A percentile compares a stretch with the other conserved stretches of the same genome.
Conservation (phyloP, 345 rosid genomes). For the Hirschfeldia incana region DNA sequence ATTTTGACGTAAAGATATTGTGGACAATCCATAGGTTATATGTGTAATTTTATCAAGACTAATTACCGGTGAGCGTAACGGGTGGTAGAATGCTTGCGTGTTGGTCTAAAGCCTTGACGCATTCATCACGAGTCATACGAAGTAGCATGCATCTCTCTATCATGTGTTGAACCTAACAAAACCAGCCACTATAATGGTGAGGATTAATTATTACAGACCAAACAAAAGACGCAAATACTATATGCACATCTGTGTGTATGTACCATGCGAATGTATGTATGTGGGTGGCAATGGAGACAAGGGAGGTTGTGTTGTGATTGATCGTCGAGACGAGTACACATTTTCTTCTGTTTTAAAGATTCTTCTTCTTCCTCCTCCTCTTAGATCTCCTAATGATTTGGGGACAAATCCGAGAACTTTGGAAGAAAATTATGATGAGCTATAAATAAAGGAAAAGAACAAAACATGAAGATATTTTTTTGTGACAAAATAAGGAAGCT, state of each 20-base stretch:
- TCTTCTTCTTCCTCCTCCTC: constrained; percentile 4
- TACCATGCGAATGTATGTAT: constrained; percentile 68
- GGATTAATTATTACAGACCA: constrained; percentile 5
- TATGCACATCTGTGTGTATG: neutral
- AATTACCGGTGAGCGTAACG: constrained; percentile 63
- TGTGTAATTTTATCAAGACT: neutral
- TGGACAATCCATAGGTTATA: too few species aligned
- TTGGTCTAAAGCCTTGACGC: constrained; percentile 57
- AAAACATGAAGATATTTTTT: neutral
- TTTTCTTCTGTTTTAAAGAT: constrained; percentile 9
- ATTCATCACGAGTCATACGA: constrained; percentile 72
- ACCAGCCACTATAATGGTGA: neutral
- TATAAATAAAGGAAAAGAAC: neutral
- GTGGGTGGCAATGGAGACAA: constrained; percentile 68
- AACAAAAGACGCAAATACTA: neutral
- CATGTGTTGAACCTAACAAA: constrained; percentile 71
- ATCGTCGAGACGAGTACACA: constrained; percentile 44
- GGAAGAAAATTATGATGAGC: constrained; percentile 26
- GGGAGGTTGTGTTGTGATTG: too few species aligned
- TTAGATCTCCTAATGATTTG: constrained; percentile 8
- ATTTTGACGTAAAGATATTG: too few species aligned
- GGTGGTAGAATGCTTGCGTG: constrained; percentile 67
- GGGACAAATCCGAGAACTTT: constrained; percentile 32
- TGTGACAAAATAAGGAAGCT: constrained; percentile 17
- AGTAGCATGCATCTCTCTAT: constrained; percentile 83